phyloP scores from a whole-genome alignment of 2,329 filamentous ascomycete species.

The Fusarium sp. region DNA sequence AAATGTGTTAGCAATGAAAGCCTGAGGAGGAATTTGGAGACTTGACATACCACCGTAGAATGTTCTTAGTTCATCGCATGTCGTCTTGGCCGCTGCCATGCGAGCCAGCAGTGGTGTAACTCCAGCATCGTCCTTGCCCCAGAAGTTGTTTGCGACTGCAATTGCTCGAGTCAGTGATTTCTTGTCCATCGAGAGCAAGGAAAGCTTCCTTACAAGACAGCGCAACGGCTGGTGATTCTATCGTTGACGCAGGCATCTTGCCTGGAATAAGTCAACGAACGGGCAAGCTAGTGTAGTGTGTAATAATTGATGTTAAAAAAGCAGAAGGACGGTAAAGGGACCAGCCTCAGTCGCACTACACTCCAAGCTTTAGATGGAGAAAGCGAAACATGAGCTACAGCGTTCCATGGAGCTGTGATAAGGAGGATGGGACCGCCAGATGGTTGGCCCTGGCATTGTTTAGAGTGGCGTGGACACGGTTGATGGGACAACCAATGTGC shows the following conservation, averaged over 20 bases:
- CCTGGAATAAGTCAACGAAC: conserved; percentile 32
- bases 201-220: conserved; percentile 69
- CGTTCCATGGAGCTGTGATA: conserved; percentile 28
- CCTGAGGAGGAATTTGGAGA: not conserved
- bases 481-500: conserved; percentile 33
- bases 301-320: conserved; percentile 5
- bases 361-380: conserved; percentile 32
- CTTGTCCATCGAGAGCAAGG: not conserved
- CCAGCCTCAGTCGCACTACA: conserved; percentile 38
- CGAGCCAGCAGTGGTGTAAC: conserved; percentile 91
- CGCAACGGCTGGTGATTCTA: conserved; percentile 73
- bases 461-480: conserved; percentile 29
- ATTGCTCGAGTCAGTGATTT: conserved; percentile 29
- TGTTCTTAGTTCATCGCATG: conserved; percentile 90
- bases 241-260: conserved; percentile 70
- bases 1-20: not conserved
- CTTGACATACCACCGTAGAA: conserved; percentile 82
- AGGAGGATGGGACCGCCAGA: conserved; percentile 20
- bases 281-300: conserved; percentile 3
- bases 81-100: conserved; percentile 94
- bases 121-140: conserved; percentile 98
- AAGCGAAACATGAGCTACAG: conserved; percentile 28
- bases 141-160: conserved; percentile 97
- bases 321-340: conserved; percentile 26
- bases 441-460: conserved; percentile 36